Conservation (phyloP, 192 early-diverging fungal genomes). For the Rhizoclosmatium globosum region DNA sequence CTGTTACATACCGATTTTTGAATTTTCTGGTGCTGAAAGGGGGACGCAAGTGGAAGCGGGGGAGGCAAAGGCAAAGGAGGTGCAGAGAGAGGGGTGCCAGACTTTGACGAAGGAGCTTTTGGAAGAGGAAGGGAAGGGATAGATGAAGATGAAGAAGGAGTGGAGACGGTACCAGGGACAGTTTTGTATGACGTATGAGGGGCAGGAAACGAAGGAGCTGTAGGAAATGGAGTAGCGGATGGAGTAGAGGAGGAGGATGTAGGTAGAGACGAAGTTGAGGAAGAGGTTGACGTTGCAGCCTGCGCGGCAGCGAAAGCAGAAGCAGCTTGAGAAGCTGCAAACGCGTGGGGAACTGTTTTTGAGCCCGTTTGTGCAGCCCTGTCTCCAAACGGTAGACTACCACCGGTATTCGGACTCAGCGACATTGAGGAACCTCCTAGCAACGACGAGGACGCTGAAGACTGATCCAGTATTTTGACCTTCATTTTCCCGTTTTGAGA, state of each 20-base stretch:
- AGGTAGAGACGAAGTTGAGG: conserved; percentile 19
- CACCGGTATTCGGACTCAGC: too few relatives aligned
- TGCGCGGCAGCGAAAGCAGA: neutral
- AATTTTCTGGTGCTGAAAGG: neutral
- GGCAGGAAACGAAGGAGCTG: too few relatives aligned
- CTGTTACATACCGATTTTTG: conserved; percentile 8
- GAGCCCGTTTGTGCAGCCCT: neutral
- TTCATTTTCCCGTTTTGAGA: conserved; percentile 41
- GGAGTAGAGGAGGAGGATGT: conserved; percentile 3
- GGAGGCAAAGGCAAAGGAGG: neutral
- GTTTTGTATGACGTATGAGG: too few relatives aligned
- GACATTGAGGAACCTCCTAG: neutral
- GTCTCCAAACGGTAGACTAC: too few relatives aligned
- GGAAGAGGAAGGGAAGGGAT: neutral
- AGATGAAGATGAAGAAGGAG: neutral
- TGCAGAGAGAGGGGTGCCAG: neutral
- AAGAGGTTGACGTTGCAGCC: neutral
- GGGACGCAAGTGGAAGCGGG: neutral
- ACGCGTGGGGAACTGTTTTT: neutral
- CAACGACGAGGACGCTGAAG: neutral
- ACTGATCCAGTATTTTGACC: conserved; percentile 35
- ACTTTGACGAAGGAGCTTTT: neutral
- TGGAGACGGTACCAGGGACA: too few relatives aligned
- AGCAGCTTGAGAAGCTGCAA: neutral
- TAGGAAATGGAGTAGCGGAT: neutral